Percentiles rank a stretch among this genome's conserved stretches.
Evolutionary conservation across 768 basidiomycete species (phyloP).

Genomic region (Fomitopsis serialis): DNA sequence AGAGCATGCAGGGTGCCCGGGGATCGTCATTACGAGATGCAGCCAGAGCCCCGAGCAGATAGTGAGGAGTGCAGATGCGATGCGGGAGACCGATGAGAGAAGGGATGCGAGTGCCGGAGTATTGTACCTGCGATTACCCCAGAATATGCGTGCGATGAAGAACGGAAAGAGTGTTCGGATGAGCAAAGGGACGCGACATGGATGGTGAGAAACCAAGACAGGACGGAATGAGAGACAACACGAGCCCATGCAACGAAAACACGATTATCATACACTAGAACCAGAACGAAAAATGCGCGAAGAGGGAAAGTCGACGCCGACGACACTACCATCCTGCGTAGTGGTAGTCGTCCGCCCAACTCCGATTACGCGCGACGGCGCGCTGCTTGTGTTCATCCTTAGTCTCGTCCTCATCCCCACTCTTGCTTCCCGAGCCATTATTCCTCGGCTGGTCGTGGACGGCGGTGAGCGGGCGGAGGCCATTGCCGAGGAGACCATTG

Average conservation of each 20-base stretch:
- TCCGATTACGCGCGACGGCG: slow-evolving; percentile 55
- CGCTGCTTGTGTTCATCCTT: slow-evolving; percentile 24
- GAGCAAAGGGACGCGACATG: not conserved
- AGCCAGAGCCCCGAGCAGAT: slow-evolving; percentile 2
- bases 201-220: not conserved
- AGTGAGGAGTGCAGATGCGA: slow-evolving; percentile 2
- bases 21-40: slow-evolving; percentile 8
- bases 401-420: slow-evolving; percentile 18
- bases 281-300: slow-evolving; percentile 2
- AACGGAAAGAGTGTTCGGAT: not conserved
- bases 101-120: not conserved
- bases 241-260: slow-evolving; percentile 3
- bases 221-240: slow-evolving; percentile 1
- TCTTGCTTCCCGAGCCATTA: not conserved
- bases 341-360: slow-evolving; percentile 68
- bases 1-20: slow-evolving; percentile 2
- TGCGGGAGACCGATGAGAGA: not conserved
- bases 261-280: slow-evolving; percentile 9
- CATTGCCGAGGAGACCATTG: slow-evolving; percentile 21
- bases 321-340: slow-evolving; percentile 50
- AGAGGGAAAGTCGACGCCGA: slow-evolving; percentile 1
- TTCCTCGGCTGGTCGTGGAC: slow-evolving; percentile 12
- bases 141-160: not conserved
- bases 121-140: not conserved
- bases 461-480: slow-evolving; percentile 31